Base-by-base conservation (phyloP, 2,329 filamentous ascomycete species). In the Zopfia rhizophila region DNA sequence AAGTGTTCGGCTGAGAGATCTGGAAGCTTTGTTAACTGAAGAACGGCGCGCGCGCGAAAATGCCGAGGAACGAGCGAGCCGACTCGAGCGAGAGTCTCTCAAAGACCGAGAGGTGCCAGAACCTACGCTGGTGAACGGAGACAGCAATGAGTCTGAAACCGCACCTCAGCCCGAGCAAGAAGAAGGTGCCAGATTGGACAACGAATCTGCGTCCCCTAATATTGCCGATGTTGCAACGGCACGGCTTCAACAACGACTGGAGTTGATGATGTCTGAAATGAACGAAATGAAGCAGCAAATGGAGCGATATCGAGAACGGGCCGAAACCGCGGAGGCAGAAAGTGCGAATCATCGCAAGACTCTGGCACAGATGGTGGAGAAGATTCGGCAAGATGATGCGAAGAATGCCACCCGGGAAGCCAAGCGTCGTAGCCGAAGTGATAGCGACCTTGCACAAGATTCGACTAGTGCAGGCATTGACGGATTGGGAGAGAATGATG, bases 311-410 rank as follows among this genome's bases (percentile, higher is more conserved):
- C 87, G 87, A 61, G 77, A 83, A 44, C 85, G 90, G 21, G 91
- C 91, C 7, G 89, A 96, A 69, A 81, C 78, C 47, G 92, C 91
- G 3, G 93, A 97, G 68, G 76, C 82, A 7, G 91, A 96, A 60
- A 83, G 87, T 32, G 84, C 87, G 42, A 79, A 83, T 29, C 84
- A 86, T 41, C 85, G 88, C 42, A 87, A 88, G 69, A 88, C 87
- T 1, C 75, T 99, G 31, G 87, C 89, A 1, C 90, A 96, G 66
- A 94, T 97, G 90, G 86, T 97, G 10, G 80, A 90, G 59, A 87
- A 88, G 56, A 88, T 97, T 44, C 84, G 91, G 40, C 80, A 78
- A 59, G 86, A 91, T 58, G 84, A 86, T 58, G 73, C 72, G 22
- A 76, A 72, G n/a, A 73, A 73, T 3, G 73, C 58, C 24, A 53